phyloP scores from a whole-genome alignment of 2,329 filamentous ascomycete genomes.

The Botrytis medusae region DNA sequence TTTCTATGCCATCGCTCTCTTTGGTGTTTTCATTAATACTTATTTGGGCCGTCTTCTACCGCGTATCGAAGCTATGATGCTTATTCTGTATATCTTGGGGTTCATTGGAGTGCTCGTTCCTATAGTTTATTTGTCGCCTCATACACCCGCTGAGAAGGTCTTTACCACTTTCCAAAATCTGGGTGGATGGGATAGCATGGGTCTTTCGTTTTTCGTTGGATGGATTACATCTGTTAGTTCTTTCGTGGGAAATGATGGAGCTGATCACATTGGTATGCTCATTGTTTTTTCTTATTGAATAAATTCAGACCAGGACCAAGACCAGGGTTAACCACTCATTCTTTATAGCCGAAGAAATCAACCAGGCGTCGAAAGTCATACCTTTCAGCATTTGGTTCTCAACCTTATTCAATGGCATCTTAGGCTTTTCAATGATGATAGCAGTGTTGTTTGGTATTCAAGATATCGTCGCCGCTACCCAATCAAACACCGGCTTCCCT shows the following conservation, averaged over 20 bases:
- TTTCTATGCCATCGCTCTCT: slow-evolving; percentile 10
- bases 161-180: slow-evolving; percentile 21
- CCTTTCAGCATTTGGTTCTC: slow-evolving; percentile 22
- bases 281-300: not conserved
- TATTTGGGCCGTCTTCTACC: slow-evolving; percentile 15
- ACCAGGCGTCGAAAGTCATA: slow-evolving; percentile 17
- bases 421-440: slow-evolving; percentile 24
- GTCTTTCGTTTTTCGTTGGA: slow-evolving; percentile 21
- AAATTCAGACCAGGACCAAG: not conserved
- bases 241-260: slow-evolving; percentile 14
- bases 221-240: not conserved
- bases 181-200: slow-evolving; percentile 20
- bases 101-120: slow-evolving; percentile 21
- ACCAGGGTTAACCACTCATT: not conserved
- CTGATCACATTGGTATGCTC: slow-evolving; percentile 10
- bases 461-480: not conserved
- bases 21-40: slow-evolving; percentile 22
- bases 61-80: slow-evolving; percentile 15
- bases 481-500: slow-evolving; percentile 12
- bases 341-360: slow-evolving; percentile 23
- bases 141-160: slow-evolving; percentile 23
- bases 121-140: slow-evolving; percentile 22
- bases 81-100: slow-evolving; percentile 20
- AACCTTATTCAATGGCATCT: slow-evolving; percentile 16
- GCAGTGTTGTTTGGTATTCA: slow-evolving; percentile 21